Evolutionary conservation across 805 yeast genomes (phyloP), one percentile per base, ranked within the genome.

Genomic region (Candida pini): DNA sequence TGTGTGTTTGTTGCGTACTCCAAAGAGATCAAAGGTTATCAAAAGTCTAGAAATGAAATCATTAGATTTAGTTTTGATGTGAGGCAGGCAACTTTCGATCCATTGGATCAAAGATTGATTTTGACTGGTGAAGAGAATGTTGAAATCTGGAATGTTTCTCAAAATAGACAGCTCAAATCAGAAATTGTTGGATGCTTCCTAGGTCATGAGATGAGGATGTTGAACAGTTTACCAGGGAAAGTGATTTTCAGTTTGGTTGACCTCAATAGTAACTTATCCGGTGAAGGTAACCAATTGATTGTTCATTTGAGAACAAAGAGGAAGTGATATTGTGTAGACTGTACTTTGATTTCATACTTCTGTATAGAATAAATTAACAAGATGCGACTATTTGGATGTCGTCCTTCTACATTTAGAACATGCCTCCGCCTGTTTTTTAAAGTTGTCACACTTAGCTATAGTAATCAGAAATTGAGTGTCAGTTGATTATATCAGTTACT

Each of bases 181-280:
- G 44, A 44, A 28, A 34, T 55, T 9, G 42, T 44, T n/a, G 41
- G 48, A 3, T 51, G 58, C 36, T 30, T 51, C 7, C 30, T 53
- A 16, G 63, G 58, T 6, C 33, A 42, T 21, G 39, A 40, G 8
- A 43, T 51, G 21, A 34, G 33, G n/a, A 28, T 58, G 8, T 21
- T 56, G 21, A 55, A 52, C 30, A 44, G 43, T 7, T 40, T 44
- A 9, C 54, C 60, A 4, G 60, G 60, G 8, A 54, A 48, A 29
- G 38, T 54, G 6, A 49, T 55, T 10, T 14, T 56, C 18, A 39
- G 52, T 12, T n/a, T 45, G 23, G 39, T 48, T 25, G 42, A 42
- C 14, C 27, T 32, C 6, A 29, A 32, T n/a, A 26, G 31, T 21
- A 38, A 27, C 5, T 28, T 29, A 13, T 40, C 40, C 9, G 38